Evolutionary conservation across 2,329 filamentous ascomycete species (phyloP), one percentile per base, ranked within the genome.

Genomic region (Pestalotiopsis sp.): DNA sequence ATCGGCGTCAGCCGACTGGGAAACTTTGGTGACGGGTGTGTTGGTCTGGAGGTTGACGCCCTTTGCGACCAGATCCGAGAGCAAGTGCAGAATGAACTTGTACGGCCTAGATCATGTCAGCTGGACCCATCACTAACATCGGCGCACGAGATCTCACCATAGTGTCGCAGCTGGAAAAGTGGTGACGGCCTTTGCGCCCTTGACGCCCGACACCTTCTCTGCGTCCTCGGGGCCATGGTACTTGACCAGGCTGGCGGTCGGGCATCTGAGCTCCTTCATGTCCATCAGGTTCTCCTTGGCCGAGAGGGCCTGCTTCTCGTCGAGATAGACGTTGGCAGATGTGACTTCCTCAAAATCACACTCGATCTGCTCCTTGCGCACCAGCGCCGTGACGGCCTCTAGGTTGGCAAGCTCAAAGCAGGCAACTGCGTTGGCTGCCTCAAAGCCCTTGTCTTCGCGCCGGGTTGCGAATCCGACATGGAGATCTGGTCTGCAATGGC

Each of bases 321-420:
- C 64, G 11, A 69, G 36, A 25, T 66, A 67, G 59, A 67, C 68
- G n/a, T 67, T 66, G 45, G 58, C 49, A 4, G 65, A 66, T 14
- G 58, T 64, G 58, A 61, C 65, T 52, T 67, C 68, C 58, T 69
- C 68, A 9, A 69, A 67, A 12, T 69, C 61, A 56, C 68, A 69
- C 17, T 67, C 65, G 27, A 69, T 66, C 12, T 11, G 52, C 27
- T 57, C 45, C 39, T 52, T 12, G 14, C 23, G 36, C 20, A 66
- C 49, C 25, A 69, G 61, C 5, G 52, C 57, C 39, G 57, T 67
- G 5, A 69, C 61, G 0, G 52, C 68, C 9, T 49, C 38, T 13
- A 69, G 39, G 14, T 69, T 61, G 27, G 56, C 63, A 2, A 45
- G 59, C 31, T 69, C 65, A 39, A 69, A 69, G 23, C 38, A 39